Percentiles rank a stretch among this genome's conserved stretches.
These are phyloP conservation scores for Lasiodiplodia sp. DNA, from an alignment of 2,329 filamentous ascomycete genomes.

Conservation along the genomic window DNA sequence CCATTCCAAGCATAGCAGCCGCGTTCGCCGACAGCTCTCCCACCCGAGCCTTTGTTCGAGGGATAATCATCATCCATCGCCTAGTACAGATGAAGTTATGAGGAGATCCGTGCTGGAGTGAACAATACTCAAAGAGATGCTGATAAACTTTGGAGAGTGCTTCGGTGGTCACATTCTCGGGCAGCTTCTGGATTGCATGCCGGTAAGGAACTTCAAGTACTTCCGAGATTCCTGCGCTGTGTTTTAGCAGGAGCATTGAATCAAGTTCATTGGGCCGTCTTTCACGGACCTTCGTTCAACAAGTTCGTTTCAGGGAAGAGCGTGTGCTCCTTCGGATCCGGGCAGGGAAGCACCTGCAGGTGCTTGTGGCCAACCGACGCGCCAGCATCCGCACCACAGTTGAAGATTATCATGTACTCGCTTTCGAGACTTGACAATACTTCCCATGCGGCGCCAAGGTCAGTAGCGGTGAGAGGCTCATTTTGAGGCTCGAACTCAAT, in stretches of 20 bases:
- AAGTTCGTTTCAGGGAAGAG: neutral
- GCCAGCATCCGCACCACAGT: neutral
- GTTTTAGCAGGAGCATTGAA: neutral
- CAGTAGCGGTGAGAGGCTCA: neutral
- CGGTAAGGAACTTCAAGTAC: neutral
- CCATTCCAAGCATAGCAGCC: neutral
- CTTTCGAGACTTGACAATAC: neutral
- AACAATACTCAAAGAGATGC: neutral
- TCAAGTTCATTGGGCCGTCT: neutral
- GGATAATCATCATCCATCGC: constrained; percentile 1
- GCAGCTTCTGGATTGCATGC: neutral
- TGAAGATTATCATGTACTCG: neutral
- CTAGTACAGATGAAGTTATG: neutral
- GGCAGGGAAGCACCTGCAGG: neutral
- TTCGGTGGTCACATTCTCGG: neutral
- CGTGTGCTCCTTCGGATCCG: neutral
- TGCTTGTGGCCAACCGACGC: constrained; percentile 2
- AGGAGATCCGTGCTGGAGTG: neutral
- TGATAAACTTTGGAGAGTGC: neutral
- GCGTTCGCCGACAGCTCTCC: neutral
- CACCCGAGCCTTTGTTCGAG: neutral
- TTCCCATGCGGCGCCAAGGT: neutral
- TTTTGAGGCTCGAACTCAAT: neutral
- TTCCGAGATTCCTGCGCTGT: neutral
- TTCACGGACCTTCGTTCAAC: neutral